phyloP scores from a whole-genome alignment of 805 yeast species.

The Kodamaea kaohsiungensis region DNA sequence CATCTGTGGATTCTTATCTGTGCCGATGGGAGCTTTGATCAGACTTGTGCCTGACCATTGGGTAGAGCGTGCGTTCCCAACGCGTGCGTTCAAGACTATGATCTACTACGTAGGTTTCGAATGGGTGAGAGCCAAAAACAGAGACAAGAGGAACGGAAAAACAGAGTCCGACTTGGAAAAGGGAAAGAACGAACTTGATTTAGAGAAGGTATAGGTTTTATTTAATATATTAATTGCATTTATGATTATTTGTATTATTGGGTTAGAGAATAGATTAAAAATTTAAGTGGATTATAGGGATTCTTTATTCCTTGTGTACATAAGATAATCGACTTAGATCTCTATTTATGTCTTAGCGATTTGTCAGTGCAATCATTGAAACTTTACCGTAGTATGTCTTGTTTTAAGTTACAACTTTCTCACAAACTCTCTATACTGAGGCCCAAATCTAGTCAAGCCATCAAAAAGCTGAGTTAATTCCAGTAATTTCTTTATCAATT shows the following conservation, averaged over 20 bases:
- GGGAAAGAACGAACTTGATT: slow-evolving; percentile 7
- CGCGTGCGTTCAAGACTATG: slow-evolving; percentile 44
- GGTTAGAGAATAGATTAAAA: neutral
- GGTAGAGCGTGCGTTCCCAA: slow-evolving; percentile 68
- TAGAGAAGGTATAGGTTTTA: slow-evolving; percentile 1
- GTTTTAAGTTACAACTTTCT: slow-evolving; percentile 21
- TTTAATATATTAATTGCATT: slow-evolving; percentile 2
- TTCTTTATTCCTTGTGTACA: too few species aligned
- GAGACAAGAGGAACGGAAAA: slow-evolving; percentile 11
- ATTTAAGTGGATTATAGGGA: too few species aligned
- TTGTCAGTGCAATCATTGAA: too few species aligned
- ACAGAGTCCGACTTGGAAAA: slow-evolving; percentile 19
- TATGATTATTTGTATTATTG: neutral
- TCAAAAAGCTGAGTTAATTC: slow-evolving; percentile 54
- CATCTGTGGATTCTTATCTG: slow-evolving; percentile 73
- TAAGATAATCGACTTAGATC: too few species aligned
- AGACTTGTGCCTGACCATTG: slow-evolving; percentile 83
- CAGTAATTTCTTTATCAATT: slow-evolving; percentile 48
- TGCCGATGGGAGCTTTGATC: slow-evolving; percentile 77
- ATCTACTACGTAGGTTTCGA: slow-evolving; percentile 39
- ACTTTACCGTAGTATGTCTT: too few species aligned
- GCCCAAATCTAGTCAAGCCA: slow-evolving; percentile 51
- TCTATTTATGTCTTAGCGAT: too few species aligned
- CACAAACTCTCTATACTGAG: slow-evolving; percentile 54
- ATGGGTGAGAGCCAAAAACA: slow-evolving; percentile 33